Evolutionary conservation across 208 protist species (phyloP), one percentile per base, ranked within the genome.

Genomic region (Wallacemonas sp.): DNA sequence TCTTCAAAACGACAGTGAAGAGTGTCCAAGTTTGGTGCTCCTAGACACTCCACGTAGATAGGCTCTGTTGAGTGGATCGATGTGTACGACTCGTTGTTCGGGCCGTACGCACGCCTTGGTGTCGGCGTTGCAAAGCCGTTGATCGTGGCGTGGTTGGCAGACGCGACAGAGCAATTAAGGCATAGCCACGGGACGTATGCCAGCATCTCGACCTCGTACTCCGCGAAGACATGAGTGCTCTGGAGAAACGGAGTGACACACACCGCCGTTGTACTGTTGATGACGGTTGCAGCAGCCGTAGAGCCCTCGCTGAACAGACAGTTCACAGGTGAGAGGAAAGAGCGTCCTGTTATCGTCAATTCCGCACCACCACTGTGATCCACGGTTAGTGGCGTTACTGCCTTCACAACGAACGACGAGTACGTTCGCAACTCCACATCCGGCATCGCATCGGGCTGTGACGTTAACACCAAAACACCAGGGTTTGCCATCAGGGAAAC

Each of bases 291-390:
- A 13, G 50, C 24, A 24, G 50, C 33, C 4, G 13, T 22, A 8
- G 50, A 33, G 13, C 50, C 24, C 8, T 9, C 38, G 37, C 39
- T 30, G 22, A 69, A 67, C 6, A 61, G n/a, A 30, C 68, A 82
- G 19, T 34, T 2, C 17, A 41, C 41, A 13, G 29, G 36, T 6
- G 29, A 3, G 1, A 36, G 17, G 24, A 86, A 71, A 13, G 59
- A 65, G 26, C 75, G 63, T 6, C 80, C 80, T 1, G 0, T 34
- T 8, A 85, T 58, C 0, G 61, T 74, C 29, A 85, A 13, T 1
- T 37, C 3, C 19, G 70, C 69, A 3, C 55, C 66, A 5, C 71
- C 79, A 3, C 42, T 8, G 1, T 33, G 48, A 38, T 77, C 72
- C 1, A 55, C 62, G n/a, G 65, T 41, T 27, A 1, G 13, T 13